A percentile compares a stretch with the other conserved stretches of the same genome.
Conservation (phyloP, 2,329 filamentous ascomycete species). For the Aureobasidium pullulans region DNA sequence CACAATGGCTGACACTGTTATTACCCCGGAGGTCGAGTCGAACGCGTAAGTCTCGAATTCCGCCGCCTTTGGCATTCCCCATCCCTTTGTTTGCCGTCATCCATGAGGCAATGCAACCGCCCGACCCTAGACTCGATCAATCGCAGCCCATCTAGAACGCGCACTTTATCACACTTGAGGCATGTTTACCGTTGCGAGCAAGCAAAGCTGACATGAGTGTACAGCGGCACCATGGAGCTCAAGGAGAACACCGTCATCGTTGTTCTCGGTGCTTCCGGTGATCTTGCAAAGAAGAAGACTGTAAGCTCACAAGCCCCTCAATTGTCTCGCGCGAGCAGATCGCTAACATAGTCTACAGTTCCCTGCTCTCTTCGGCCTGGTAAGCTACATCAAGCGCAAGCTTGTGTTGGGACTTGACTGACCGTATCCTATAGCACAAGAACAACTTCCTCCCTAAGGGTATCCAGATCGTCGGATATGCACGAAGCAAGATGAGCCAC, state of each 20-base stretch:
- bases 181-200: not conserved
- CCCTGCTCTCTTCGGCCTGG: slow-evolving; percentile 92
- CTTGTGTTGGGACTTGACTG: not conserved
- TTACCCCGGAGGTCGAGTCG: slow-evolving; percentile 38
- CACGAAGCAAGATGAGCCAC: slow-evolving; percentile 98
- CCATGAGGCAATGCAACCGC: not conserved
- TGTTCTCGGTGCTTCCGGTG: slow-evolving; percentile 92
- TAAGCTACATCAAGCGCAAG: slow-evolving; percentile 48
- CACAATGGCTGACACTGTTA: slow-evolving; percentile 42
- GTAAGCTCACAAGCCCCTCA: slow-evolving; percentile 44
- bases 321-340: not conserved
- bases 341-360: slow-evolving; percentile 52
- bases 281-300: slow-evolving; percentile 99
- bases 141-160: not conserved
- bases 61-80: not conserved
- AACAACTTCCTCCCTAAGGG: slow-evolving; percentile 98
- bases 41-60: slow-evolving; percentile 35
- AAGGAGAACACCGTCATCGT: slow-evolving; percentile 98
- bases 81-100: slow-evolving; percentile 3
- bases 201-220: not conserved
- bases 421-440: slow-evolving; percentile 51
- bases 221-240: slow-evolving; percentile 73
- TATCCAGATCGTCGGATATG: slow-evolving; percentile 96
- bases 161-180: not conserved
- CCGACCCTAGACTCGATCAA: not conserved